These are phyloP conservation scores for Solanum chacoense DNA, from an alignment of 305 asterid species.

Conservation along the genomic window DNA sequence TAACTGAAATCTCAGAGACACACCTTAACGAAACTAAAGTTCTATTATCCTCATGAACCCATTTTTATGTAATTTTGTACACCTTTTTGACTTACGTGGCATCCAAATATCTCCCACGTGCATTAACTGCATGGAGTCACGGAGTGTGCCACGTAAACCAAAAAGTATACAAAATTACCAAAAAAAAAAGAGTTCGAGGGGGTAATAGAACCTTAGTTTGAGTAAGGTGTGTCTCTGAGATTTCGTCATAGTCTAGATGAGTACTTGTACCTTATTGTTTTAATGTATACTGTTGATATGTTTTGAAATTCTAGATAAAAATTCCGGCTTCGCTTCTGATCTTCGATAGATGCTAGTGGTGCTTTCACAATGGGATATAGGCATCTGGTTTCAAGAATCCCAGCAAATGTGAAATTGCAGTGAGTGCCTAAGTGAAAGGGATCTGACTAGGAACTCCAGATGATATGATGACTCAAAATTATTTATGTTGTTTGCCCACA, in stretches of 20 bases:
- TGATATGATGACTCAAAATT: neutral
- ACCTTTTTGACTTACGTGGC: neutral
- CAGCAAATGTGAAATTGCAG: neutral
- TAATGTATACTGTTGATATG: neutral
- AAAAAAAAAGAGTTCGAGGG: neutral
- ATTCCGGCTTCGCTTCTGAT: neutral
- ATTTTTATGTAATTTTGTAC: neutral
- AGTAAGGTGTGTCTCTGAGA: too few species aligned
- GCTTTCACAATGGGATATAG: neutral
- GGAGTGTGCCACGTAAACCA: neutral
- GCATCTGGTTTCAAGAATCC: neutral
- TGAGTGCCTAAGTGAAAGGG: neutral
- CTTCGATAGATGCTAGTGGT: neutral
- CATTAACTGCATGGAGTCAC: neutral
- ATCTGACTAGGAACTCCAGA: slow-evolving; percentile 2
- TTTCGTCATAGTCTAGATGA: too few species aligned
- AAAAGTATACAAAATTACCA: too few species aligned
- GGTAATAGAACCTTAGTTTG: neutral
- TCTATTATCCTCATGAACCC: neutral
- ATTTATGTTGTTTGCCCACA: neutral
- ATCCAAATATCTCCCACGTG: neutral
- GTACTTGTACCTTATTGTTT: neutral
- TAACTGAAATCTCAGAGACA: too few species aligned
- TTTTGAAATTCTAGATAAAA: neutral
- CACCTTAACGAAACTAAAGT: too few species aligned